Evolutionary conservation across 2,329 filamentous ascomycete genomes (phyloP), one percentile per base, ranked within the genome.

Genomic region (Ceratocystis albifundus): DNA sequence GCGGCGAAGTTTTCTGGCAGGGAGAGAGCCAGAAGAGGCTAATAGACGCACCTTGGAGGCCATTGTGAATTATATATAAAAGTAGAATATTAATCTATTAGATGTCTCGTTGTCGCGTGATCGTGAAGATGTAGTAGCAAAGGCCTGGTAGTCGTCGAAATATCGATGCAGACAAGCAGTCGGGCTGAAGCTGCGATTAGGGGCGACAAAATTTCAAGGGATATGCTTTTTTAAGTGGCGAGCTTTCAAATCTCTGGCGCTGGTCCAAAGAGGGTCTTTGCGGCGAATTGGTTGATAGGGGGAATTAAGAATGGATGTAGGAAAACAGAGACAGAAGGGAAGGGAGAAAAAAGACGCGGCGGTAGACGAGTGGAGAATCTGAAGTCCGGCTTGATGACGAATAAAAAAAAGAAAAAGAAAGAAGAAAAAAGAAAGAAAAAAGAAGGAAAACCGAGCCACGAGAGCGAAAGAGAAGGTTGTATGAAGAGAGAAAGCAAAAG

Each of bases 41-140:
- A 66, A 72, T 72, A 66, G 72, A 76, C 73, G 67, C 72, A 76
- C 75, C 73, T 77, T 77, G 67, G 75, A 76, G 66, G 75, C 75
- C 75, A 77, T 77, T 74, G 73, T 73, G 70, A 67, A 67, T 67
- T 64, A 64, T 46, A 57, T 63, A 44, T 48, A 62, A 41, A 45
- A 20, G 55, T 32, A 62, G 45, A 62, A 62, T 62, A 46, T 48
- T 48, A 30, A 50, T 48, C 41, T 48, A 63, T 63, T 50, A 63
- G 41, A 41, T 48, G 44, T 63, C 61, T 63, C 41, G 25, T 46
- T 46, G 41, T 63, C 25, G 46, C 44, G 46, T 28, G 28, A 63
- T 30, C 41, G 41, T 63, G 61, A 48, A 44, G 44, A 62, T 44
- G 17, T 36, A 10, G 41, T 17, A 59, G 28, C 55, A 36, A n/a